phyloP scores from a whole-genome alignment of 352 stramenopile species.

The Bremia lactucae region DNA sequence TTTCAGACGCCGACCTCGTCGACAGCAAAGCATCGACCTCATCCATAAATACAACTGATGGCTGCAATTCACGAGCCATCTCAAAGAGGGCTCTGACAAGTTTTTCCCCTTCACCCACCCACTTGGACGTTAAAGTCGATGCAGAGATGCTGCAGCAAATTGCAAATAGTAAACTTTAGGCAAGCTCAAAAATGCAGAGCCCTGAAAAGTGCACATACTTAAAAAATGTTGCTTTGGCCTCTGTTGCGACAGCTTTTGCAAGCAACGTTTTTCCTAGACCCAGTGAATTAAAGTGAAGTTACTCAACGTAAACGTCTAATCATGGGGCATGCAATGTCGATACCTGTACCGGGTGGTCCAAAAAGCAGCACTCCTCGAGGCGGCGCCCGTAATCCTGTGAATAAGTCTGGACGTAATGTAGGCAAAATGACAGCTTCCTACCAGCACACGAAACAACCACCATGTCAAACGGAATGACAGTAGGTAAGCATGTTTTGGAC shows the following conservation, averaged over 20 bases:
- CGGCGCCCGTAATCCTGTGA: slow-evolving; percentile 60
- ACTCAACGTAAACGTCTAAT: not conserved
- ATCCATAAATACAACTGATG: slow-evolving; percentile 85
- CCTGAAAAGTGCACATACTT: slow-evolving; percentile 41
- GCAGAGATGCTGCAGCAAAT: slow-evolving; percentile 61
- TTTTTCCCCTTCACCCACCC: slow-evolving; percentile 90
- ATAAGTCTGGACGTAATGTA: slow-evolving; percentile 73
- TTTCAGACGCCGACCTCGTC: slow-evolving; percentile 60
- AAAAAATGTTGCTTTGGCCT: slow-evolving; percentile 80
- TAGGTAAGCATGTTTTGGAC: too few relatives aligned
- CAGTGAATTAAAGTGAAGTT: not conserved
- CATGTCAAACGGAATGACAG: not conserved
- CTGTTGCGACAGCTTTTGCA: slow-evolving; percentile 71
- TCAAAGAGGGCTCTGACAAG: slow-evolving; percentile 89
- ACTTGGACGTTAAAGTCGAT: slow-evolving; percentile 84
- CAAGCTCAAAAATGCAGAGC: too few relatives aligned
- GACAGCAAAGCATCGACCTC: slow-evolving; percentile 84
- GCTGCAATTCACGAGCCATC: slow-evolving; percentile 78
- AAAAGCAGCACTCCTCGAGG: slow-evolving; percentile 72
- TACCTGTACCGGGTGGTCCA: slow-evolving; percentile 69
- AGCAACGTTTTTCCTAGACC: slow-evolving; percentile 67
- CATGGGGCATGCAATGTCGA: not conserved
- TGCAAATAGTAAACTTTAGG: slow-evolving; percentile 5
- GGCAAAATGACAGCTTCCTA: slow-evolving; percentile 84
- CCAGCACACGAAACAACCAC: not conserved